These are phyloP conservation scores for Cercophora scortea DNA, from an alignment of 495 filamentous ascomycete genomes.

Conservation along the genomic window DNA sequence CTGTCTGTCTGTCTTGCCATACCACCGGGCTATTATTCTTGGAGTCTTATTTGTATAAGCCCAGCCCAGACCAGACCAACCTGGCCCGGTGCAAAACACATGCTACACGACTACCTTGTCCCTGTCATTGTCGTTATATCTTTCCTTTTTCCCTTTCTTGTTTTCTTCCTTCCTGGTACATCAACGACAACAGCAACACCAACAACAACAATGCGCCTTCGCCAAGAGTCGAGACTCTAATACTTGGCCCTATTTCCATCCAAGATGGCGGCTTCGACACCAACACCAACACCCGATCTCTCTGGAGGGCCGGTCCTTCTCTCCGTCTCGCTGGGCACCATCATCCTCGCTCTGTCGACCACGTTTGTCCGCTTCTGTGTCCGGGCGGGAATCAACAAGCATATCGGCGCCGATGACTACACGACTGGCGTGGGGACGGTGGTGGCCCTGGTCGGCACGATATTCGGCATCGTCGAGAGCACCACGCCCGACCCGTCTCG, in stretches of 20 bases:
- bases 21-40: background rate
- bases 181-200: background rate
- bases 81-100: too few species aligned
- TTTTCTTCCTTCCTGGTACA: background rate
- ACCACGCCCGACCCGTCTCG: conserved; percentile 12
- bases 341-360: conserved; percentile 21
- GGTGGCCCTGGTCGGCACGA: conserved; percentile 24
- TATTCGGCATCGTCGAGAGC: conserved; percentile 26
- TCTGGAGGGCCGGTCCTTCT: conserved; percentile 31
- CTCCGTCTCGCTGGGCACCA: conserved; percentile 27
- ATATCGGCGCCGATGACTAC: conserved; percentile 25
- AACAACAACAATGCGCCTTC: conserved; percentile 4
- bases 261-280: conserved; percentile 17
- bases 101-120: conserved; percentile 1
- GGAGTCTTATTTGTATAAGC: background rate
- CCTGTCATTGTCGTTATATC: conserved; percentile 3
- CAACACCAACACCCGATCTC: conserved; percentile 12
- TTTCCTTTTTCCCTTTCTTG: background rate
- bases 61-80: background rate
- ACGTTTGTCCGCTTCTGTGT: conserved; percentile 27
- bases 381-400: conserved; percentile 15
- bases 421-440: conserved; percentile 21
- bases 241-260: background rate
- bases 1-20: background rate
- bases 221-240: conserved; percentile 6